Evolutionary conservation across 345 rosid genomes (phyloP).

Genomic region (Eucalyptus sp.): DNA sequence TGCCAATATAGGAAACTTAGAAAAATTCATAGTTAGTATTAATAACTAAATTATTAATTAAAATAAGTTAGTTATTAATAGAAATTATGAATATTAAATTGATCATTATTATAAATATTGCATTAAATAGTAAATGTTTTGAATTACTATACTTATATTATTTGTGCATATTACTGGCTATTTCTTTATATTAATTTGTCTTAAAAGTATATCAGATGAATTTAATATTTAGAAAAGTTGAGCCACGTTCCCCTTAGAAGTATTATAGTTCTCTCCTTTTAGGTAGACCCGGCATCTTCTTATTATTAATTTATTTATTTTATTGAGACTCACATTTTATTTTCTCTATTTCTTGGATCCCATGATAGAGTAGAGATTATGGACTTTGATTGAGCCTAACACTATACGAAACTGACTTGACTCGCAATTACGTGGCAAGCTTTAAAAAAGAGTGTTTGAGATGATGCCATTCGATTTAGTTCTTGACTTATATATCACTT

Average conservation of each 20-base stretch:
- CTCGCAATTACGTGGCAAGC: background rate
- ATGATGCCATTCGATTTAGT: background rate
- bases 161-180: background rate
- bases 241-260: background rate
- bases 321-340: background rate
- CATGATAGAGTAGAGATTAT: background rate
- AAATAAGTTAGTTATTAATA: background rate
- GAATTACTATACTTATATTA: background rate
- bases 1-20: rapidly evolving
- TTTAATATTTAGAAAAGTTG: background rate
- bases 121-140: background rate
- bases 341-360: background rate
- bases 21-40: background rate
- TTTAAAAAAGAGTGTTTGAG: background rate
- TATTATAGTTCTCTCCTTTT: background rate
- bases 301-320: background rate
- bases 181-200: background rate
- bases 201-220: background rate
- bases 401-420: too few species aligned
- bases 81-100: background rate
- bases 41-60: background rate
- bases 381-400: background rate
- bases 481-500: too few species aligned
- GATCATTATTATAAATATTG: background rate
- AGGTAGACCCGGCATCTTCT: background rate